These are phyloP conservation scores for Cucurbita moschata DNA, from an alignment of 306 rosid species.

Conservation along the genomic window DNA sequence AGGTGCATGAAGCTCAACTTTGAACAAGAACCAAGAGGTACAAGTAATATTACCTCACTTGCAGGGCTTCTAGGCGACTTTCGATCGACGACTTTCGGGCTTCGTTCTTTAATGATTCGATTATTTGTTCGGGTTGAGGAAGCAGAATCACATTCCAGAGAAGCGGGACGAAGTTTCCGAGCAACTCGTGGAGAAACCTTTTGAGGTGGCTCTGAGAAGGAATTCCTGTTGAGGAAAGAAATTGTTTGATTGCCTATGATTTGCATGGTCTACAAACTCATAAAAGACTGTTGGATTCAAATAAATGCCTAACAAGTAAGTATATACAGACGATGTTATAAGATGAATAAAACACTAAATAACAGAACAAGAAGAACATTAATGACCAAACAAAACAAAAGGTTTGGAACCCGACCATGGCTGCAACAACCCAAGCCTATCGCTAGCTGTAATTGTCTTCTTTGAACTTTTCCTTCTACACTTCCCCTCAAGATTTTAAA, in stretches of 20 bases:
- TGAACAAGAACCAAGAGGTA: background rate
- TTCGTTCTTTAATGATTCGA: slow-evolving; percentile 47
- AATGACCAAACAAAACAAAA: background rate
- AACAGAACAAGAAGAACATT: background rate
- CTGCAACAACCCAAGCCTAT: too few species aligned
- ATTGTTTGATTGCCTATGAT: background rate
- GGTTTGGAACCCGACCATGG: too few species aligned
- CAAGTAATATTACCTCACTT: slow-evolving; percentile 45
- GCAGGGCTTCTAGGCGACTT: slow-evolving; percentile 74
- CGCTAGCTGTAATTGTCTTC: too few species aligned
- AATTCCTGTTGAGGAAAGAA: slow-evolving; percentile 30
- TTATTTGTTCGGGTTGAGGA: slow-evolving; percentile 36
- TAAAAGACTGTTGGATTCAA: background rate
- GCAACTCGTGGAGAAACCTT: slow-evolving; percentile 56
- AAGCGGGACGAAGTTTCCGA: slow-evolving; percentile 54
- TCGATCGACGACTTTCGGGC: slow-evolving; percentile 68
- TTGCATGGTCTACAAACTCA: background rate
- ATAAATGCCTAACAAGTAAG: background rate
- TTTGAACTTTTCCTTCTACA: too few species aligned
- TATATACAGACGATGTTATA: background rate
- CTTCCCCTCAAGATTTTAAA: too few species aligned
- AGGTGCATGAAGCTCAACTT: slow-evolving; percentile 2
- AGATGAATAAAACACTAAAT: background rate
- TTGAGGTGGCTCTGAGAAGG: slow-evolving; percentile 61
- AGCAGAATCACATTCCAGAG: slow-evolving; percentile 37